Evolutionary conservation across 2,329 filamentous ascomycete species (phyloP).

Genomic region (Trematosphaeria pertusa): DNA sequence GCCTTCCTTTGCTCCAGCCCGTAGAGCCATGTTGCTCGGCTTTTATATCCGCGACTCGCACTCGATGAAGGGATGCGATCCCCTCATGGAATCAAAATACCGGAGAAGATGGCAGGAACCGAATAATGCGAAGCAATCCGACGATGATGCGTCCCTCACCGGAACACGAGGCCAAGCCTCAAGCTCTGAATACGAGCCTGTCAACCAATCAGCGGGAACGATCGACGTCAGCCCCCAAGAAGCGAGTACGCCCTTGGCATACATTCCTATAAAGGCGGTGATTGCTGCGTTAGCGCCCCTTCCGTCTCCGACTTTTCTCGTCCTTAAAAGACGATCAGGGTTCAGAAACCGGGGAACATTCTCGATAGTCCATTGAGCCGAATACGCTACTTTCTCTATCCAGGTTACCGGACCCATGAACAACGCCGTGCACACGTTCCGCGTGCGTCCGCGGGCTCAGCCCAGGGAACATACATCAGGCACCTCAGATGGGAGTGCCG

Average conservation of each 20-base stretch:
- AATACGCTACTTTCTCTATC: slow-evolving; percentile 11
- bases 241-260: slow-evolving; percentile 14
- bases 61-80: too few species aligned
- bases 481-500: neutral
- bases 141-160: neutral
- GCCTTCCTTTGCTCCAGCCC: too few species aligned
- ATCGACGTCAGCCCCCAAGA: neutral
- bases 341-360: neutral
- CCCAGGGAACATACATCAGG: neutral
- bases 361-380: neutral
- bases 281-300: neutral
- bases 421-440: slow-evolving; percentile 5
- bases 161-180: neutral
- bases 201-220: neutral
- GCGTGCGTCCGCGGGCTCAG: neutral
- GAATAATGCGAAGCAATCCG: neutral
- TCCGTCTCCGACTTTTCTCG: neutral
- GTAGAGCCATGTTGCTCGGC: too few species aligned
- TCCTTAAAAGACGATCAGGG: too few species aligned
- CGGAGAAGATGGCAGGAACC: neutral
- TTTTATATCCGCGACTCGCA: neutral
- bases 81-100: neutral
- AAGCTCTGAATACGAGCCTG: neutral
- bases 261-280: slow-evolving; percentile 2
- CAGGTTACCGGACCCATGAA: neutral